Evolutionary conservation across 2,329 filamentous ascomycete species (phyloP).

Genomic region (Colletotrichum euphorbiae): DNA sequence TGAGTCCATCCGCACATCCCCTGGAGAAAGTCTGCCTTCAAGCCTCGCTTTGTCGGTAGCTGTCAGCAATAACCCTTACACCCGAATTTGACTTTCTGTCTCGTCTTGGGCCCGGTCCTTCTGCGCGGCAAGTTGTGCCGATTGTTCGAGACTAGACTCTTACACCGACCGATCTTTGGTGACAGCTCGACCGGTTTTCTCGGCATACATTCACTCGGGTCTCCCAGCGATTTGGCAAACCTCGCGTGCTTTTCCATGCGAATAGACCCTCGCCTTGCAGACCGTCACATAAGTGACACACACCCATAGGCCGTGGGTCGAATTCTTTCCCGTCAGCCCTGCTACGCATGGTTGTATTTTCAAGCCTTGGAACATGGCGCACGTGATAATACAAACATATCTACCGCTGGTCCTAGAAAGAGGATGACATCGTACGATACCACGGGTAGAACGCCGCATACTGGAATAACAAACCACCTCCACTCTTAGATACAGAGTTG

Average conservation of each 20-base stretch:
- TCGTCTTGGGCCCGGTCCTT: slow-evolving; percentile 13
- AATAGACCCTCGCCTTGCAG: slow-evolving; percentile 16
- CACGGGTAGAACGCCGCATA: not conserved
- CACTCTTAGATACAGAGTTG: not conserved
- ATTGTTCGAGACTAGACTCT: slow-evolving; percentile 12
- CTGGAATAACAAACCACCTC: not conserved
- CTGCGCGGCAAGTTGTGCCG: slow-evolving; percentile 32
- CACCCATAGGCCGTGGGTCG: not conserved
- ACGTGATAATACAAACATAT: not conserved
- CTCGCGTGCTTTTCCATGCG: slow-evolving; percentile 7
- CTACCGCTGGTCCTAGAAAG: not conserved
- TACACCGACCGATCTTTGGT: slow-evolving; percentile 11
- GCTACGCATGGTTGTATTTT: slow-evolving; percentile 11
- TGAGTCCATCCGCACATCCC: slow-evolving; percentile 2
- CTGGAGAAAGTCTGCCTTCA: not conserved
- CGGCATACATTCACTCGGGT: slow-evolving; percentile 27
- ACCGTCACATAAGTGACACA: slow-evolving; percentile 9
- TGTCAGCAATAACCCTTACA: not conserved
- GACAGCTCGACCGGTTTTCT: slow-evolving; percentile 24
- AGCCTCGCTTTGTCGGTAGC: not conserved
- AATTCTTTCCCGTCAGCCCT: not conserved
- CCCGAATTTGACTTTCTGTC: slow-evolving; percentile 13
- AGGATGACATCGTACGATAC: slow-evolving; percentile 19
- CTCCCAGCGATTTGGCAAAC: slow-evolving; percentile 20
- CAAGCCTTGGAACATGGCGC: slow-evolving; percentile 11